Evolutionary conservation across 768 basidiomycete genomes (phyloP).

Genomic region (Crepidotus variabilis): DNA sequence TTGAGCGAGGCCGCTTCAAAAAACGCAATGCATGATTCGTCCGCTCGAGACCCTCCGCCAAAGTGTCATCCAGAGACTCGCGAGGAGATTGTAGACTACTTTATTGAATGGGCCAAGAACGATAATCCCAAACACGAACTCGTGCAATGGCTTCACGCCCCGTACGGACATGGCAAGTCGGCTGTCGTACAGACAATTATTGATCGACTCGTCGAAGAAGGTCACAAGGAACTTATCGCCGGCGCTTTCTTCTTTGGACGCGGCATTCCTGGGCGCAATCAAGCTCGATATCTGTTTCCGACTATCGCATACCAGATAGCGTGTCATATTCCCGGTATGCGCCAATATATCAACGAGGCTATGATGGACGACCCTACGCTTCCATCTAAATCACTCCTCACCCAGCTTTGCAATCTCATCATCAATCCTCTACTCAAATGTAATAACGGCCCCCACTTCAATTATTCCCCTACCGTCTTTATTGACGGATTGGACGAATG

Average conservation of each 20-base stretch:
- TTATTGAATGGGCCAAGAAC: constrained; percentile 13
- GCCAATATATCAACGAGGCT: background rate
- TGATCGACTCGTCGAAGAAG: constrained; percentile 4
- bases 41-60: constrained; percentile 10
- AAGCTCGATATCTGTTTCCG: constrained; percentile 4
- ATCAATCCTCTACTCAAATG: background rate
- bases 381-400: background rate
- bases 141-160: constrained; percentile 12
- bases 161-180: constrained; percentile 14
- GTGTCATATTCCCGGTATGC: constrained; percentile 8
- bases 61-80: constrained; percentile 14
- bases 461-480: constrained; percentile 1
- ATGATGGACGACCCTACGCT: constrained; percentile 9
- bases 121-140: background rate
- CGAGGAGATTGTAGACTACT: constrained; percentile 6
- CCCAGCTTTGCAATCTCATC: background rate
- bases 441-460: background rate
- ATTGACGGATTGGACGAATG: constrained; percentile 18
- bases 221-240: background rate
- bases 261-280: background rate
- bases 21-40: background rate
- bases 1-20: background rate
- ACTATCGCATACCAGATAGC: constrained; percentile 15
- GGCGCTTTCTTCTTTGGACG: constrained; percentile 16
- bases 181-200: constrained; percentile 14